Evolutionary conservation across 306 rosid species (phyloP).

Genomic region (Gastrolobium bilobum): DNA sequence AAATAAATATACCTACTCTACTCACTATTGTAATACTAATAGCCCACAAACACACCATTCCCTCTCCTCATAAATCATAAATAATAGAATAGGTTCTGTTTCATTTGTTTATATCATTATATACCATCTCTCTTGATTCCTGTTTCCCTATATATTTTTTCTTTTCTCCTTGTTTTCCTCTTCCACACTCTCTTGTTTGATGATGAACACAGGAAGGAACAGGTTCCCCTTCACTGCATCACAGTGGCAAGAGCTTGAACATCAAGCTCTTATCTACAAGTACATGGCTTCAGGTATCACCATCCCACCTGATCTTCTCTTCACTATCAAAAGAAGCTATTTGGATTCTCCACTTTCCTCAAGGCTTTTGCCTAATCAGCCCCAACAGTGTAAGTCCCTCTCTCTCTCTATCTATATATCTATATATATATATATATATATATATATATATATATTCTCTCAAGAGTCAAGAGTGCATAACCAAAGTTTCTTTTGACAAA

Average conservation of each 20-base stretch:
- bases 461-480: not conserved
- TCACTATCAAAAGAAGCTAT: conserved; percentile 65
- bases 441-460: not conserved
- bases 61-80: not conserved
- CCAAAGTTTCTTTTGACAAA: not conserved
- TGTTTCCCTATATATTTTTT: not conserved
- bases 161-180: not conserved
- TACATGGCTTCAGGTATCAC: conserved; percentile 95
- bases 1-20: conserved; percentile 85
- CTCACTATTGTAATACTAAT: conserved; percentile 19
- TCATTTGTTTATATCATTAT: conserved; percentile 22
- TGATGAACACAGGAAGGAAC: conserved; percentile 59
- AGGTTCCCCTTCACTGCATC: conserved; percentile 77
- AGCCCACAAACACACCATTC: conserved; percentile 50
- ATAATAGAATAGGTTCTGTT: not conserved
- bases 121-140: not conserved
- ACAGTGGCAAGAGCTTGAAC: conserved; percentile 98
- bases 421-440: too few relatives aligned
- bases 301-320: conserved; percentile 91
- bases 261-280: conserved; percentile 91
- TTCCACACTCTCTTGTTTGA: not conserved
- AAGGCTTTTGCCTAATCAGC: conserved; percentile 64
- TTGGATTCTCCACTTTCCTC: conserved; percentile 69
- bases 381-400: conserved; percentile 66
- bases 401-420: too few relatives aligned